Evolutionary conservation across 306 rosid genomes (phyloP).

Genomic region (Quercus suber): DNA sequence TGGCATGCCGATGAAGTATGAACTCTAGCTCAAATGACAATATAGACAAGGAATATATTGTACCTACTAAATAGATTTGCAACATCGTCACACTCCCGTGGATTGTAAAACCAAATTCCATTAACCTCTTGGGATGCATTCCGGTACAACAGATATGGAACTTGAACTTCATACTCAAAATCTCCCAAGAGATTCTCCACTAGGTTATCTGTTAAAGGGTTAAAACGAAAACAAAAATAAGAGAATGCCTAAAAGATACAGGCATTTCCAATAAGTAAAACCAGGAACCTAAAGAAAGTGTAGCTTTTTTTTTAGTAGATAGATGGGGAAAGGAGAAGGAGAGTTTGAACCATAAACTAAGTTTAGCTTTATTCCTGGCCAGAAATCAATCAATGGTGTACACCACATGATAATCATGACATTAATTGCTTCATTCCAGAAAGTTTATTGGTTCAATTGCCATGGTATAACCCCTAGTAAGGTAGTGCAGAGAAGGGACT

Average conservation of each 20-base stretch:
- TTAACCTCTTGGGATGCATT: slow-evolving; percentile 94
- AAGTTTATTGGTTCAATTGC: neutral
- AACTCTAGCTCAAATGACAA: too few relatives aligned
- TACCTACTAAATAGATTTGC: slow-evolving; percentile 86
- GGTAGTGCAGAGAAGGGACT: neutral
- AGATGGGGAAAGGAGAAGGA: too few relatives aligned
- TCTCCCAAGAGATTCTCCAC: slow-evolving; percentile 93
- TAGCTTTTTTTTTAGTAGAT: neutral
- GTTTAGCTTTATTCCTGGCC: too few relatives aligned
- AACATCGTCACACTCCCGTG: slow-evolving; percentile 93
- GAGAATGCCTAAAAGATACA: neutral
- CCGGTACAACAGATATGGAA: slow-evolving; percentile 81
- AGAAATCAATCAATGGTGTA: too few relatives aligned
- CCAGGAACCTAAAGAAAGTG: neutral
- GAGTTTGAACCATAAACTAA: too few relatives aligned
- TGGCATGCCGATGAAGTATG: too few relatives aligned
- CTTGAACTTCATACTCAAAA: slow-evolving; percentile 90
- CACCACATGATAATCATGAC: neutral
- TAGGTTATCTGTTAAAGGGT: slow-evolving; percentile 65
- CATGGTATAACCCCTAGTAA: neutral
- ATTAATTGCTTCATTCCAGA: neutral
- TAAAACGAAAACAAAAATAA: neutral
- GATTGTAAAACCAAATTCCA: slow-evolving; percentile 95
- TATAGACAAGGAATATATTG: slow-evolving; percentile 5
- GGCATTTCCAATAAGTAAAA: neutral